Conservation (phyloP, 148 eudicot species). For the Rhododendron henanense region DNA sequence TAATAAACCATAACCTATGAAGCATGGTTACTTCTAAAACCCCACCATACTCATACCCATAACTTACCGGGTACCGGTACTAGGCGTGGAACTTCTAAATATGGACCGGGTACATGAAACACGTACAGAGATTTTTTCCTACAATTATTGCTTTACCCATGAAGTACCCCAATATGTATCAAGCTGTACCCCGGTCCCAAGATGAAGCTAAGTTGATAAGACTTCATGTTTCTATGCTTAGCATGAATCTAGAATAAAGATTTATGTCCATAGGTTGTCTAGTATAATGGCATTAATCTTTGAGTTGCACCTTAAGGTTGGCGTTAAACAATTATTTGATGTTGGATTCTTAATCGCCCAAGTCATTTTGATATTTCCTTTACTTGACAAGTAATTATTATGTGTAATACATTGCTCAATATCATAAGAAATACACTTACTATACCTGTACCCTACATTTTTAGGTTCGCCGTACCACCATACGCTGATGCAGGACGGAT, state of each 20-base stretch:
- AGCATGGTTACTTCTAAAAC: neutral
- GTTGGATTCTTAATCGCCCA: neutral
- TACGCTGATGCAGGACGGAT: neutral
- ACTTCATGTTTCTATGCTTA: neutral
- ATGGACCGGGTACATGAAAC: neutral
- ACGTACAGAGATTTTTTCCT: neutral
- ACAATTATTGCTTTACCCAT: neutral
- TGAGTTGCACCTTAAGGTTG: neutral
- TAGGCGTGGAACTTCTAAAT: no score
- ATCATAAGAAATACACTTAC: neutral
- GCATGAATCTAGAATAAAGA: no score
- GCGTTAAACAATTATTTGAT: neutral
- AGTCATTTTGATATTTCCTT: neutral
- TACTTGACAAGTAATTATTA: neutral
- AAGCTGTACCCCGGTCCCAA: neutral
- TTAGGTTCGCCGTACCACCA: neutral
- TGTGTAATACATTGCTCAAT: neutral
- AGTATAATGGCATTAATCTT: neutral
- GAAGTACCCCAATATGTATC: neutral
- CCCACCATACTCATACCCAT: neutral
- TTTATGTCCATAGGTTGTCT: neutral
- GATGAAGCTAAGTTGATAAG: neutral
- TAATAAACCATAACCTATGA: neutral
- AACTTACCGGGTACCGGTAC: no score
- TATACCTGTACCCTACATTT: neutral